Base-by-base conservation (phyloP, 768 basidiomycete species). In the Xerocomus potaroensis region DNA sequence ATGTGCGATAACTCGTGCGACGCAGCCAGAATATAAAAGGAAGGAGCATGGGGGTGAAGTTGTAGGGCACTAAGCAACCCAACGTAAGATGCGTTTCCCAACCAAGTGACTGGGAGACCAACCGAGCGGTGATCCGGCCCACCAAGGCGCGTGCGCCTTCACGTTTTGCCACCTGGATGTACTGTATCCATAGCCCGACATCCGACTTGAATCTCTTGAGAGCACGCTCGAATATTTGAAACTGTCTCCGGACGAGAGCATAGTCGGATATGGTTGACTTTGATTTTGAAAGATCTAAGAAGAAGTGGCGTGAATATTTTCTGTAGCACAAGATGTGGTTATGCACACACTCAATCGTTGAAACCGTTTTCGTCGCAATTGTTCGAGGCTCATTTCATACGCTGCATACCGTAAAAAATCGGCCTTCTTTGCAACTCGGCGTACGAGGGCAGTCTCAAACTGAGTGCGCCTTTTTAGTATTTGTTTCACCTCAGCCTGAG, bases 361-460 rank as follows among this genome's bases (percentile, higher is more conserved):
- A 23, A 77, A 74, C 44, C 92, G 75, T 61, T 92, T 91, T 56
- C 79, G 73, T 24, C 90, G 72, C 55, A 96, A 67, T 30, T 82
- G 78, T 64, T 96, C 93, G 36, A 96, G 75, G 10, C 77, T 77
- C 82, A 91, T 92, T 70, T 94, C 91, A 64, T 93, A 96, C 5
- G 86, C 77, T n/a, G 80, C 84, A 71, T 97, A 97, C 23, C 89
- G 84, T 62, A 95, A 68, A 68, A 83, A 96, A 68, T 97, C 93
- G 10, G 79, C 73, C 67, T 93, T 94, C 66, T 86, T 83, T 5
- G 91, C 83, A 29, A 89, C 77, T 41, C 90, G 79, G 32, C 93
- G 79, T 8, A 97, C 80, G 37, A 97, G 79, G 1, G 85, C 78
- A 1, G 79, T 84, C 71, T 97, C 93, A 61, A 89, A 91, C 30